Percentiles rank a stretch among this genome's conserved stretches.
Evolutionary conservation across 108 stramenopile genomes (phyloP).

Genomic region (Fragilaria crotonensis): DNA sequence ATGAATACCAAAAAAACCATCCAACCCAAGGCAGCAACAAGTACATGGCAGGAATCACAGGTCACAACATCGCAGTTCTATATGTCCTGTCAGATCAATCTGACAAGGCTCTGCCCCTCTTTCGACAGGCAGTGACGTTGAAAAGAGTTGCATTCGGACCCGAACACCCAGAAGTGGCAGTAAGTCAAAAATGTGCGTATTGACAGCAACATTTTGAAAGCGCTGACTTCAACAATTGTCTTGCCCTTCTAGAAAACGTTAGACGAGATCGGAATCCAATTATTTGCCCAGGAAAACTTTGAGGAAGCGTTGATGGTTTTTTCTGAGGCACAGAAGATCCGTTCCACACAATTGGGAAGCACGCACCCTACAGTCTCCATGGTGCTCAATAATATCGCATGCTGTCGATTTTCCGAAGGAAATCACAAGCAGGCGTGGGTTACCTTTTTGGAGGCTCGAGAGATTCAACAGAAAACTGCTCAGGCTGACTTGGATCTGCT

Average conservation of each 20-base stretch:
- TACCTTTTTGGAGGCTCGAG: conserved; percentile 19
- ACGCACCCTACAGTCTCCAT: conserved; percentile 10
- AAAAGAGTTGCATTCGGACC: conserved; percentile 27
- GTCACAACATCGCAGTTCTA: conserved; percentile 35
- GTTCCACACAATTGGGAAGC: background rate
- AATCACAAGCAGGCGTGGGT: conserved; percentile 8
- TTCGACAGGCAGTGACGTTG: conserved; percentile 21
- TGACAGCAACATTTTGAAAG: background rate
- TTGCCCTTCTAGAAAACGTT: conserved; percentile 1
- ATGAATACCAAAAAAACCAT: conserved; percentile 10
- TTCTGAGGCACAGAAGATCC: conserved; percentile 18
- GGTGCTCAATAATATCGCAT: conserved; percentile 33
- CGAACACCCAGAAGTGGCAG: conserved; percentile 24
- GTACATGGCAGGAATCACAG: conserved; percentile 27
- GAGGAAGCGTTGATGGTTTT: conserved; percentile 19
- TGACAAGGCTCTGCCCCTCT: conserved; percentile 13
- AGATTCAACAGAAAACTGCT: conserved; percentile 7
- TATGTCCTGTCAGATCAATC: conserved; percentile 11
- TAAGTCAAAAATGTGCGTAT: background rate
- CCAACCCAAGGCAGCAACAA: conserved; percentile 12
- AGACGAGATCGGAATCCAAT: conserved; percentile 37
- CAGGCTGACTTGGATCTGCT: conserved; percentile 23
- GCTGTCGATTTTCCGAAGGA: conserved; percentile 22
- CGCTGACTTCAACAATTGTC: background rate
- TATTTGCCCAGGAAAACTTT: conserved; percentile 21